A percentile compares a stretch with the other conserved stretches of the same genome.
Evolutionary conservation across 1,284 basidiomycete genomes (phyloP).

Genomic region (Pterulicium gracile): DNA sequence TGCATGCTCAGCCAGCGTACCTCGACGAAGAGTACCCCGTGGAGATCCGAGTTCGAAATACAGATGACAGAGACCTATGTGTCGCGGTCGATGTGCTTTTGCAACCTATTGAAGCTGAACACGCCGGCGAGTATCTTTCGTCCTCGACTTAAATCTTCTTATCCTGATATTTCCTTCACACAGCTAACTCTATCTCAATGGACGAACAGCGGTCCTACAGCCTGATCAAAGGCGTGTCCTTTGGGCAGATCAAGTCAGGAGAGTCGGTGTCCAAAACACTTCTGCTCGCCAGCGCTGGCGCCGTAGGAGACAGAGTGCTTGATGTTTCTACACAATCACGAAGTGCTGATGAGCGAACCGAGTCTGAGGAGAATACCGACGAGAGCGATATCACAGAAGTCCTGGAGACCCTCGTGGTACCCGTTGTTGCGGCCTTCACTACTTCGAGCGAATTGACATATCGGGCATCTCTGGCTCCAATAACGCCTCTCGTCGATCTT

Average conservation of each 20-base stretch:
- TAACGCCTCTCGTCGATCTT: conserved; percentile 40
- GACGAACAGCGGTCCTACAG: conserved; percentile 54
- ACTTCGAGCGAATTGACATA: conserved; percentile 41
- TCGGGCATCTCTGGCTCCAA: conserved; percentile 23
- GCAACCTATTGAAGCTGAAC: conserved; percentile 70
- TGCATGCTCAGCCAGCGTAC: conserved; percentile 58
- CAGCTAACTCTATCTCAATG: conserved; percentile 55
- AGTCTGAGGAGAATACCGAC: conserved; percentile 13
- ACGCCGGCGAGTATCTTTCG: conserved; percentile 40
- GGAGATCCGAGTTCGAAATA: conserved; percentile 52
- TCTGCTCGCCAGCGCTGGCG: conserved; percentile 45
- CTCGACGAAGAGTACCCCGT: conserved; percentile 72
- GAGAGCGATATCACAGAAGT: conserved; percentile 42
- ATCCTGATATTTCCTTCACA: neutral
- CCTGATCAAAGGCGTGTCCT: conserved; percentile 59
- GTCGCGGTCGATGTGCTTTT: conserved; percentile 65
- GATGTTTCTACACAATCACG: conserved; percentile 69
- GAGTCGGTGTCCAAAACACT: conserved; percentile 42
- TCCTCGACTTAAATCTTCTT: neutral
- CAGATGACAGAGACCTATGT: conserved; percentile 56
- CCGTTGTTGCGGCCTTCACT: conserved; percentile 44
- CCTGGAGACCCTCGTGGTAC: conserved; percentile 50
- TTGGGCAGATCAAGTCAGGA: conserved; percentile 53
- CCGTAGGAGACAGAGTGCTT: conserved; percentile 52
- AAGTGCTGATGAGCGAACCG: conserved; percentile 14